Evolutionary conservation across 495 filamentous ascomycete species (phyloP).

Genomic region (Trichoderma virens): DNA sequence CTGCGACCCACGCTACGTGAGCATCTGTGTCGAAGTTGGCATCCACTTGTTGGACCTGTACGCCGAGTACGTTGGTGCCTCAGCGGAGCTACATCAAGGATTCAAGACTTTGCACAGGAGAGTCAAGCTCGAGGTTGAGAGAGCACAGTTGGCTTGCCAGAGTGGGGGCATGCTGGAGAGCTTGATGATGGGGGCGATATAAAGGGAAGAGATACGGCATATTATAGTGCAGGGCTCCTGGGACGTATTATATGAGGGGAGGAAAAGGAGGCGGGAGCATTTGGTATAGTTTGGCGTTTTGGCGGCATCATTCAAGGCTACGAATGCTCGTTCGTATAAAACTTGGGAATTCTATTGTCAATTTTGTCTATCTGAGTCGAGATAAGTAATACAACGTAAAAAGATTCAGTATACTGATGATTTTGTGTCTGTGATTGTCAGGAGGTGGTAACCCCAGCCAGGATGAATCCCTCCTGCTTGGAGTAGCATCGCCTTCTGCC

Average conservation of each 20-base stretch:
- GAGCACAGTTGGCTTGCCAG: conserved; percentile 67
- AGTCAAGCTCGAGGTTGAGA: conserved; percentile 71
- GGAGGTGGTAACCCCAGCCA: too few species aligned
- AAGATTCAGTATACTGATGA: too few species aligned
- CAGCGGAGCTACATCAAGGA: conserved; percentile 58
- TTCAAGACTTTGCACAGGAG: conserved; percentile 56
- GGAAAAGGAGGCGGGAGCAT: neutral
- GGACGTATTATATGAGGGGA: neutral
- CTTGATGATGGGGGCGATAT: conserved; percentile 41
- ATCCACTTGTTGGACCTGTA: conserved; percentile 82
- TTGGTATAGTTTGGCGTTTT: neutral
- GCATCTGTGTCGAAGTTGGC: conserved; percentile 68
- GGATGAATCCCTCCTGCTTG: too few species aligned
- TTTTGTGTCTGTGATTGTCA: too few species aligned
- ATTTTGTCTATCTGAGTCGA: too few species aligned
- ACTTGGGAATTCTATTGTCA: too few species aligned
- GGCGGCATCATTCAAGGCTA: too few species aligned
- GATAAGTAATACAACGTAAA: too few species aligned
- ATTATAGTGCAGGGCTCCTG: neutral
- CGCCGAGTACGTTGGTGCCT: conserved; percentile 67
- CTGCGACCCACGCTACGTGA: conserved; percentile 67
- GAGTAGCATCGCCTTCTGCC: too few species aligned
- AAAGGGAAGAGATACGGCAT: neutral
- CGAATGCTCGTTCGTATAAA: too few species aligned
- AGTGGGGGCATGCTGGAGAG: conserved; percentile 81